phyloP scores from a whole-genome alignment of 2,329 filamentous ascomycete species.

The Lasiodiplodia sp. region DNA sequence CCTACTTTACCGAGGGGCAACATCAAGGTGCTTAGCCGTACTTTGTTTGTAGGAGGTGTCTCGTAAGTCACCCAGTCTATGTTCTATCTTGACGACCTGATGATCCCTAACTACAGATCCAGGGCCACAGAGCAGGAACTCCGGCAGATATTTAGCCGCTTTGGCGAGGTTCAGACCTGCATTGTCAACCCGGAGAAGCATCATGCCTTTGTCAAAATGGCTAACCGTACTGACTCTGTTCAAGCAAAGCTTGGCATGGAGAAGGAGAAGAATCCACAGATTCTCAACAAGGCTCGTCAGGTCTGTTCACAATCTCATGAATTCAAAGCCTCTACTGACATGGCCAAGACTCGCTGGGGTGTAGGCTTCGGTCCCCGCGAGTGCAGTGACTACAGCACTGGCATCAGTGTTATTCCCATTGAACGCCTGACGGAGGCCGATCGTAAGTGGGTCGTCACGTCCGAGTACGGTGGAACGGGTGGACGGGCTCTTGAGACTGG shows the following conservation, averaged over 20 bases:
- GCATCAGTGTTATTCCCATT: conserved; percentile 92
- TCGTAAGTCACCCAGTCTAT: conserved; percentile 67
- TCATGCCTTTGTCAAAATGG: conserved; percentile 99
- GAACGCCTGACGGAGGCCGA: conserved; percentile 93
- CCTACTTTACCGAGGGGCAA: conserved; percentile 73
- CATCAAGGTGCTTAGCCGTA: conserved; percentile 94
- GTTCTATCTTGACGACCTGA: not conserved
- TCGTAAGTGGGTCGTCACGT: conserved; percentile 94
- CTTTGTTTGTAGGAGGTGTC: conserved; percentile 94
- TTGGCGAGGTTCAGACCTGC: conserved; percentile 91
- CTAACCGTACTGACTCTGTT: conserved; percentile 84
- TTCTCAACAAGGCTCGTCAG: conserved; percentile 67
- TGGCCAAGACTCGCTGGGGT: conserved; percentile 84
- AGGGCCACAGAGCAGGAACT: conserved; percentile 78
- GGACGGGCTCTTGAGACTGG: conserved; percentile 80
- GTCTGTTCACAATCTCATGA: conserved; percentile 36
- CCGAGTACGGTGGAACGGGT: conserved; percentile 91
- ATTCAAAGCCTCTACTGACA: conserved; percentile 18
- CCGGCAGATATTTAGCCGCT: conserved; percentile 78
- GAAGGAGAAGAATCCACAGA: conserved; percentile 73
- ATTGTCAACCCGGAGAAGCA: conserved; percentile 98
- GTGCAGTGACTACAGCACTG: conserved; percentile 93
- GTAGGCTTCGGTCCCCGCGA: conserved; percentile 97
- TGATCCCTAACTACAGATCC: conserved; percentile 24
- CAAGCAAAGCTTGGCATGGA: conserved; percentile 88